Conservation (phyloP, 2,329 filamentous ascomycete genomes). For the Metarhizium humberi region DNA sequence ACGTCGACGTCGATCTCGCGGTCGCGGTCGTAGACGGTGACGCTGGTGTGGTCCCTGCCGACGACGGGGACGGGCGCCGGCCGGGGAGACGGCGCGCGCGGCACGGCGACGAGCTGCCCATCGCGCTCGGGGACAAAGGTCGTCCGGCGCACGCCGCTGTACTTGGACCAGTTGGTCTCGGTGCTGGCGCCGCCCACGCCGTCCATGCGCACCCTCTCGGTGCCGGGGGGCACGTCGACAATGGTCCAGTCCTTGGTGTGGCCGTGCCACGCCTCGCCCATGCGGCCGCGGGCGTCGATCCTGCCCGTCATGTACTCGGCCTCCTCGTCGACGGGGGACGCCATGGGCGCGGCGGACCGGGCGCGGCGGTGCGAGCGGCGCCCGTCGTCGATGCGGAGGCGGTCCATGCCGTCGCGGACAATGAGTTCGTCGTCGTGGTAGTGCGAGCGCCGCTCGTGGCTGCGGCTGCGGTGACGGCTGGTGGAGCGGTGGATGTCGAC, state of each 20-base stretch:
- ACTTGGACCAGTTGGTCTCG: slow-evolving; percentile 70
- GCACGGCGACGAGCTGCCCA: slow-evolving; percentile 20
- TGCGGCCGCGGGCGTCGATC: slow-evolving; percentile 51
- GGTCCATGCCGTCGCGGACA: slow-evolving; percentile 47
- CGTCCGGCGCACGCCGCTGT: slow-evolving; percentile 66
- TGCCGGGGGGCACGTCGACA: slow-evolving; percentile 76
- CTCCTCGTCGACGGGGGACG: slow-evolving; percentile 45
- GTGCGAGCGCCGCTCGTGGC: slow-evolving; percentile 30
- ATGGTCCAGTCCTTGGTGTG: slow-evolving; percentile 72
- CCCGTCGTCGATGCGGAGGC: slow-evolving; percentile 34
- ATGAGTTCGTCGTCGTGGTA: slow-evolving; percentile 57
- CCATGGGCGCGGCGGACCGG: slow-evolving; percentile 38
- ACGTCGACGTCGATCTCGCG: slow-evolving; percentile 46
- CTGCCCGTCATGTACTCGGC: slow-evolving; percentile 49
- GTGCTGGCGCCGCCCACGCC: slow-evolving; percentile 65
- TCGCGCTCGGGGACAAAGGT: slow-evolving; percentile 66
- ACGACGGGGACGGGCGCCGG: slow-evolving; percentile 10
- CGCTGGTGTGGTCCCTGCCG: slow-evolving; percentile 31
- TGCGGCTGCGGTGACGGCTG: slow-evolving; percentile 22
- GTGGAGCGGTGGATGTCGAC: slow-evolving; percentile 42
- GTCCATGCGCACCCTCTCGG: slow-evolving; percentile 74
- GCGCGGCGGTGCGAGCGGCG: slow-evolving; percentile 35
- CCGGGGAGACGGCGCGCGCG: slow-evolving; percentile 15
- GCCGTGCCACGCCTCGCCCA: slow-evolving; percentile 66
- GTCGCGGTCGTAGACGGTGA: slow-evolving; percentile 37